Evolutionary conservation across 371 early-diverging fungal species (phyloP).

Genomic region (Apophysomyces ossiformis): DNA sequence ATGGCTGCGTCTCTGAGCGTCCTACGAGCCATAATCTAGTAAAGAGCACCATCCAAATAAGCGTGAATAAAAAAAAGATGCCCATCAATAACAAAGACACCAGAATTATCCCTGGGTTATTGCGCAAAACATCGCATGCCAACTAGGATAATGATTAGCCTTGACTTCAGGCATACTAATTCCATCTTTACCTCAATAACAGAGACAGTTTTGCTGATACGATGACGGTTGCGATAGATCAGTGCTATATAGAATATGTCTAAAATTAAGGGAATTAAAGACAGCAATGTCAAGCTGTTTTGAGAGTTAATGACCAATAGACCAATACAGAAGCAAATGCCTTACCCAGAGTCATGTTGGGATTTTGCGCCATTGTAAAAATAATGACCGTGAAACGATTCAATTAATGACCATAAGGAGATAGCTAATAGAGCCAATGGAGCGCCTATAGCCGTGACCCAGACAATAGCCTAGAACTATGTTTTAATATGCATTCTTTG

Average conservation of each 20-base stretch:
- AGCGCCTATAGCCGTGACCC: conserved; percentile 61
- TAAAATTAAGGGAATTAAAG: conserved; percentile 57
- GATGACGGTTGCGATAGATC: conserved; percentile 40
- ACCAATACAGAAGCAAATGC: not conserved
- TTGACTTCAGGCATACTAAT: not conserved
- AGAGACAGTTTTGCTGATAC: conserved; percentile 61
- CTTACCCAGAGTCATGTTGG: not conserved
- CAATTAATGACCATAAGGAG: conserved; percentile 62
- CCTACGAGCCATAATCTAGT: conserved; percentile 71
- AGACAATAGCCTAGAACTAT: conserved; percentile 58
- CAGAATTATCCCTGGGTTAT: conserved; percentile 71
- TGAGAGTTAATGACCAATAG: conserved; percentile 9
- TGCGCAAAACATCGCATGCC: conserved; percentile 74
- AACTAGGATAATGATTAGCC: conserved; percentile 45
- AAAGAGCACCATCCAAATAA: conserved; percentile 72
- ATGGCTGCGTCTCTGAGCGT: conserved; percentile 16
- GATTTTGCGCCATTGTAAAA: conserved; percentile 36
- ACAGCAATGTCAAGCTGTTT: conserved; percentile 54
- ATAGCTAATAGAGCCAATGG: conserved; percentile 56
- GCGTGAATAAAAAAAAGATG: conserved; percentile 62
- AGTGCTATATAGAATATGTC: conserved; percentile 45
- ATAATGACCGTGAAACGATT: conserved; percentile 51
- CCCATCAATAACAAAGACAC: conserved; percentile 61
- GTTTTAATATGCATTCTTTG: too few relatives aligned
- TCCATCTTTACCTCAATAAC: conserved; percentile 56